Conservation (phyloP, 257 asterid genomes). For the Nicotiana paniculata region DNA sequence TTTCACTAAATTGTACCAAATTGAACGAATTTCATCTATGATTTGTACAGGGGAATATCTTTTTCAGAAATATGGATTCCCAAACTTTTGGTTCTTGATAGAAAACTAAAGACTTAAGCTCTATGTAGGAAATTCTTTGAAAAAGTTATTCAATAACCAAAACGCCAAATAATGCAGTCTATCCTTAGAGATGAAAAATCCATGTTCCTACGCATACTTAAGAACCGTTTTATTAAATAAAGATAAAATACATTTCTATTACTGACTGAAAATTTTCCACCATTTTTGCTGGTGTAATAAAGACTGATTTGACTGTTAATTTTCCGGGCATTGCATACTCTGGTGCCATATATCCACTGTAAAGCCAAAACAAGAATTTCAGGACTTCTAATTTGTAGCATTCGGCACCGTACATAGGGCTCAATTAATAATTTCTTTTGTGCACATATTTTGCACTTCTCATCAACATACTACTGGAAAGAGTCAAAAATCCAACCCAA, state of each 20-base stretch:
- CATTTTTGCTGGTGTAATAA: not conserved
- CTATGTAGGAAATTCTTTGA: too few relatives aligned
- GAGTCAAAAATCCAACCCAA: too few relatives aligned
- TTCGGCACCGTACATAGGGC: too few relatives aligned
- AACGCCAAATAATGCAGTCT: not conserved
- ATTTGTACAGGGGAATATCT: too few relatives aligned
- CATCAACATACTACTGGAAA: too few relatives aligned
- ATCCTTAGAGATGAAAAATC: not conserved
- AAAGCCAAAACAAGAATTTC: not conserved
- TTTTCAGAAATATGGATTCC: not conserved
- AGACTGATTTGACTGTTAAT: conserved; percentile 14
- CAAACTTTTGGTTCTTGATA: not conserved
- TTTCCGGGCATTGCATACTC: conserved; percentile 3
- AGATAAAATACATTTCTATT: not conserved
- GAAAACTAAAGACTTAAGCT: too few relatives aligned
- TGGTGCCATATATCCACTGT: conserved; percentile 26
- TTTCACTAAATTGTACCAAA: too few relatives aligned
- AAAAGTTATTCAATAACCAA: too few relatives aligned
- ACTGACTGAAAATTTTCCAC: not conserved
- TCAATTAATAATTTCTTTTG: too few relatives aligned
- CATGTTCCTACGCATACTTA: not conserved
- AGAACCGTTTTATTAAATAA: not conserved
- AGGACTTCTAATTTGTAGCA: not conserved
- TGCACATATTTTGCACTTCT: too few relatives aligned
- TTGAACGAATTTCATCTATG: not conserved